phyloP scores from a whole-genome alignment of 305 asterid genomes.

The Plantago rigida region DNA sequence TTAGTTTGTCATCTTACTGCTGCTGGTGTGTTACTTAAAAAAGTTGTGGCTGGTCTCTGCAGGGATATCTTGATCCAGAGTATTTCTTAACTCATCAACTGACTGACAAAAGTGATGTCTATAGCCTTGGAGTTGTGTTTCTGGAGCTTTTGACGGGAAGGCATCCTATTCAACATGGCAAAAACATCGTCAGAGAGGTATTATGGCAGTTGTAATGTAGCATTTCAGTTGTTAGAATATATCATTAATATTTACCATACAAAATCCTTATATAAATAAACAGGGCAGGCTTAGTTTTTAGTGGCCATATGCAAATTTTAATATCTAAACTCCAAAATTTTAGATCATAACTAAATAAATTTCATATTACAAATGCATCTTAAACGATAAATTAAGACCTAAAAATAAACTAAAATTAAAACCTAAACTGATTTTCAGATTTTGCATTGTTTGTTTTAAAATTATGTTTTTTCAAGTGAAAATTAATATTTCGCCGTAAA shows the following conservation, averaged over 20 bases:
- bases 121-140: slow-evolving; percentile 95
- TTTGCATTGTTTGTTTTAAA: no score
- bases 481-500: no score
- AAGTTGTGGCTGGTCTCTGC: slow-evolving; percentile 17
- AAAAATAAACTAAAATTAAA: no score
- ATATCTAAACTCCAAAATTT: no score
- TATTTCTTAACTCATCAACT: slow-evolving; percentile 84
- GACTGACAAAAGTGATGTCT: slow-evolving; percentile 93
- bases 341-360: no score
- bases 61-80: slow-evolving; percentile 99
- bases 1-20: no score
- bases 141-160: slow-evolving; percentile 81
- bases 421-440: no score
- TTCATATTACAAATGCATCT: no score
- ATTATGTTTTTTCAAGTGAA: no score
- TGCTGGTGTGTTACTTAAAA: slow-evolving; percentile 8
- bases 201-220: neutral
- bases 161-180: slow-evolving; percentile 96
- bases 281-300: no score
- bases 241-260: neutral
- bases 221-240: neutral
- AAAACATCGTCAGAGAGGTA: slow-evolving; percentile 97
- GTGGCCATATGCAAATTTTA: no score
- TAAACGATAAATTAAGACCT: no score
- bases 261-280: neutral